Conservation (phyloP, 1,284 basidiomycete genomes). For the Ganoderma sinense region DNA sequence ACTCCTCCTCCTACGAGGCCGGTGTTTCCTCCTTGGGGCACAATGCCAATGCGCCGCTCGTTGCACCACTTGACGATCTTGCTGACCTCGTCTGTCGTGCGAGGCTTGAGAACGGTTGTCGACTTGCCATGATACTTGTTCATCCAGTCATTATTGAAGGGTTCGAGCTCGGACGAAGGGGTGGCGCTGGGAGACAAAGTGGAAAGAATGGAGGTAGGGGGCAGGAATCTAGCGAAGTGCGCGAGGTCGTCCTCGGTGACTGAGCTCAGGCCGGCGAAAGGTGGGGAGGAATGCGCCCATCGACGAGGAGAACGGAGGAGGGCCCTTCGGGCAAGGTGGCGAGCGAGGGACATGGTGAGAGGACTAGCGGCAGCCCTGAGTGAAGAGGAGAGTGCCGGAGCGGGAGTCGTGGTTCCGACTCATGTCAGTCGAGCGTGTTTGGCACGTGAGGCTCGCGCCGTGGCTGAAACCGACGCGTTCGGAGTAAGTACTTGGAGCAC, state of each 20-base stretch:
- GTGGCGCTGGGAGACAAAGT: slow-evolving; percentile 60
- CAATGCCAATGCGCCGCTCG: slow-evolving; percentile 82
- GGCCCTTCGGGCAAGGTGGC: slow-evolving; percentile 29
- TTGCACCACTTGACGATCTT: slow-evolving; percentile 89
- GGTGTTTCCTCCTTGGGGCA: slow-evolving; percentile 99
- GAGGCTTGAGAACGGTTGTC: slow-evolving; percentile 89
- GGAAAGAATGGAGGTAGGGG: slow-evolving; percentile 67
- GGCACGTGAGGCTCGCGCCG: background rate
- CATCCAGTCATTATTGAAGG: slow-evolving; percentile 97
- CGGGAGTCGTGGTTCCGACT: too few relatives aligned
- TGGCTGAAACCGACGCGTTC: background rate
- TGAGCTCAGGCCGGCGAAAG: slow-evolving; percentile 45
- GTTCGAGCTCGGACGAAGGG: slow-evolving; percentile 73
- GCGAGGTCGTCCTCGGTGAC: slow-evolving; percentile 64
- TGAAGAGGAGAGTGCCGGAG: background rate
- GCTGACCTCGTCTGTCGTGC: slow-evolving; percentile 88
- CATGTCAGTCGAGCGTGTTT: background rate
- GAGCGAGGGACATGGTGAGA: slow-evolving; percentile 33
- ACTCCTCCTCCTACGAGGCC: slow-evolving; percentile 98
- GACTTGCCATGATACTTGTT: slow-evolving; percentile 91
- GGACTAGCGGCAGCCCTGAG: background rate
- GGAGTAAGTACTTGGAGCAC: too few relatives aligned
- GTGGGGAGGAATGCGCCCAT: slow-evolving; percentile 30
- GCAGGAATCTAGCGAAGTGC: slow-evolving; percentile 69
- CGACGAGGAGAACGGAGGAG: slow-evolving; percentile 26